Percentiles rank a stretch among this genome's conserved stretches.
Evolutionary conservation across 805 yeast genomes (phyloP).

Genomic region (Starmerella davenportii): DNA sequence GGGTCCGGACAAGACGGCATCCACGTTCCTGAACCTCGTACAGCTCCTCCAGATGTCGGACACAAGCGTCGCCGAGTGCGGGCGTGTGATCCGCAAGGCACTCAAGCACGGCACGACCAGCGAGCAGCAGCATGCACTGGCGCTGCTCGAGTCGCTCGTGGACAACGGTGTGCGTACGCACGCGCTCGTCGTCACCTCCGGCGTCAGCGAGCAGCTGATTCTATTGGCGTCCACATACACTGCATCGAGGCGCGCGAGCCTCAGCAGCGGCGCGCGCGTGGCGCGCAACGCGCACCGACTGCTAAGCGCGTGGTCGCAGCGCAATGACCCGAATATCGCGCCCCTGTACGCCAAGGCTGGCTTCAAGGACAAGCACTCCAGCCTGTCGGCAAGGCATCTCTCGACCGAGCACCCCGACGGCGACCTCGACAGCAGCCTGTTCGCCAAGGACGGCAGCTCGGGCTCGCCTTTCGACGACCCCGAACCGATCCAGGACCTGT

Average conservation of each 20-base stretch:
- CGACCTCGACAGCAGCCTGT: not conserved
- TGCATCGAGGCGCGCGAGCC: conserved; percentile 17
- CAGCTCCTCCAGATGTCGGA: conserved; percentile 31
- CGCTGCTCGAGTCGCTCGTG: conserved; percentile 40
- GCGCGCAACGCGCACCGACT: conserved; percentile 32
- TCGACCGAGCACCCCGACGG: not conserved
- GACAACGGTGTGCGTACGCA: conserved; percentile 27
- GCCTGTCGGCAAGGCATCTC: not conserved
- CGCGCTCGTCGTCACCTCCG: conserved; percentile 12
- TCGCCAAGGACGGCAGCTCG: not conserved
- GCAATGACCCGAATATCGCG: conserved; percentile 9
- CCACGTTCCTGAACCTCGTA: conserved; percentile 39
- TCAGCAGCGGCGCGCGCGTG: conserved; percentile 22
- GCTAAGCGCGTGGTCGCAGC: conserved; percentile 46
- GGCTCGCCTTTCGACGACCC: conserved; percentile 1
- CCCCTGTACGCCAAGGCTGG: conserved; percentile 10
- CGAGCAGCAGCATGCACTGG: conserved; percentile 55
- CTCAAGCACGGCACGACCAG: conserved; percentile 60
- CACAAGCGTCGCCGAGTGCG: conserved; percentile 53
- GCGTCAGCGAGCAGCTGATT: conserved; percentile 26
- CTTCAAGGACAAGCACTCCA: not conserved
- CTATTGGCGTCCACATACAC: conserved; percentile 26
- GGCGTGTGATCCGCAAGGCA: conserved; percentile 75
- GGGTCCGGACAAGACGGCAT: conserved; percentile 25
- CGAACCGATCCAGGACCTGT: not conserved